A percentile compares a stretch with the other conserved stretches of the same genome.
Evolutionary conservation across 208 protist species (phyloP).

Genomic region (Tritrichomonas musculus): DNA sequence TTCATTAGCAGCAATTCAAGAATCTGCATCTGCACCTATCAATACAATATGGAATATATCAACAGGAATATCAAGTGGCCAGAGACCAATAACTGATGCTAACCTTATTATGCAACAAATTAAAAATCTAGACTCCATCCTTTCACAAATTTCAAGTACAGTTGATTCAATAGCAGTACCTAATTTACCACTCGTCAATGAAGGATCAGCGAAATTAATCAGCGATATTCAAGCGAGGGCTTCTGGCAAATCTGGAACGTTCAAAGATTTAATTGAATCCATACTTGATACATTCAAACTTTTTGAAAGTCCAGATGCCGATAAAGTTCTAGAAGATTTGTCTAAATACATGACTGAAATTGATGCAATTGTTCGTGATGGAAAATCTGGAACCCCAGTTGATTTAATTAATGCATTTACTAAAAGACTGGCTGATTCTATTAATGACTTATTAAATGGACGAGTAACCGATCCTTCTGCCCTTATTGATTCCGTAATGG

Average conservation of each 20-base stretch:
- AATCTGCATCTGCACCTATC: not conserved
- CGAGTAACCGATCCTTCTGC: not conserved
- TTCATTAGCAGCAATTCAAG: not conserved
- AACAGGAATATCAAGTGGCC: not conserved
- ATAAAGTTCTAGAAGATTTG: not conserved
- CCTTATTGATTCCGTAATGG: not conserved
- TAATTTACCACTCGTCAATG: not conserved
- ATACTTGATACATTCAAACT: not conserved
- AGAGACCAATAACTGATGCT: not conserved
- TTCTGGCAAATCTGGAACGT: not conserved
- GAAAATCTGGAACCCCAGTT: not conserved
- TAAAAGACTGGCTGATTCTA: not conserved
- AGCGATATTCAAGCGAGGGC: not conserved
- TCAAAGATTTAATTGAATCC: not conserved
- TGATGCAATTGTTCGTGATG: too few relatives aligned
- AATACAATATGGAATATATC: not conserved
- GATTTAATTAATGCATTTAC: not conserved
- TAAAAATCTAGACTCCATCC: not conserved
- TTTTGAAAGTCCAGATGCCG: not conserved
- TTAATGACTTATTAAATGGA: not conserved
- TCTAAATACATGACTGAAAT: not conserved
- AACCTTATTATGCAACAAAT: not conserved
- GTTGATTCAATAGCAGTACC: not conserved
- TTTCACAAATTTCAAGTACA: not conserved
- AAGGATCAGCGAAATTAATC: not conserved